Conservation (phyloP, 257 asterid species). For the Capsicum chinense region DNA sequence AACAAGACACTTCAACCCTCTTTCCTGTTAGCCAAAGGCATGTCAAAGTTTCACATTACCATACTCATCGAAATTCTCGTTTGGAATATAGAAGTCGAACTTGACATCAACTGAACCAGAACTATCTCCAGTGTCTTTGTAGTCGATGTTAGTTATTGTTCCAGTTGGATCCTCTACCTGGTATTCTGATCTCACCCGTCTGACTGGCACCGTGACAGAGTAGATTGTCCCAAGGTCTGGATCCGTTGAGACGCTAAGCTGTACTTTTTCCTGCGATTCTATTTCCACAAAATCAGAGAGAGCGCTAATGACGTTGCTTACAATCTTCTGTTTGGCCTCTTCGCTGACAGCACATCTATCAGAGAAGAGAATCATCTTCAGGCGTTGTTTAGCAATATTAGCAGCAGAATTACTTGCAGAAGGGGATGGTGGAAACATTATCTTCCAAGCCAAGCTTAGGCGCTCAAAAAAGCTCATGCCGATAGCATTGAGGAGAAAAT, state of each 20-base stretch:
- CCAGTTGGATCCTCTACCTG: conserved; percentile 77
- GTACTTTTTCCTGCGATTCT: conserved; percentile 92
- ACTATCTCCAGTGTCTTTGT: conserved; percentile 72
- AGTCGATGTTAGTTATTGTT: conserved; percentile 73
- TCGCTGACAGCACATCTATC: conserved; percentile 94
- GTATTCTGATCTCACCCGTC: conserved; percentile 68
- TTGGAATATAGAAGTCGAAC: conserved; percentile 86
- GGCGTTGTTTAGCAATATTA: conserved; percentile 83
- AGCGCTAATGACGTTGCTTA: conserved; percentile 72
- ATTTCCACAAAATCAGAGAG: conserved; percentile 92
- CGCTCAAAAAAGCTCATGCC: conserved; percentile 84
- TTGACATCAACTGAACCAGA: conserved; percentile 95
- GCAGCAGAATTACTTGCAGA: conserved; percentile 74
- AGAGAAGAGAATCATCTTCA: conserved; percentile 94
- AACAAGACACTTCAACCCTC: conserved; percentile 10
- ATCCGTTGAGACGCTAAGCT: conserved; percentile 82
- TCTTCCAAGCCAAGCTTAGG: conserved; percentile 92
- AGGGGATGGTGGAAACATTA: conserved; percentile 76
- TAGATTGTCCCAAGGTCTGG: conserved; percentile 86
- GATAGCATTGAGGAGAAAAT: conserved; percentile 68
- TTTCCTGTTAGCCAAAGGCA: background rate
- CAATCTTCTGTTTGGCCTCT: conserved; percentile 92
- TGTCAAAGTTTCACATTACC: conserved; percentile 32
- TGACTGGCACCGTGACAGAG: conserved; percentile 86
- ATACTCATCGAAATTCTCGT: conserved; percentile 50